Evolutionary conservation across 805 yeast species (phyloP).

Genomic region (Yamadazyma kitorensis): DNA sequence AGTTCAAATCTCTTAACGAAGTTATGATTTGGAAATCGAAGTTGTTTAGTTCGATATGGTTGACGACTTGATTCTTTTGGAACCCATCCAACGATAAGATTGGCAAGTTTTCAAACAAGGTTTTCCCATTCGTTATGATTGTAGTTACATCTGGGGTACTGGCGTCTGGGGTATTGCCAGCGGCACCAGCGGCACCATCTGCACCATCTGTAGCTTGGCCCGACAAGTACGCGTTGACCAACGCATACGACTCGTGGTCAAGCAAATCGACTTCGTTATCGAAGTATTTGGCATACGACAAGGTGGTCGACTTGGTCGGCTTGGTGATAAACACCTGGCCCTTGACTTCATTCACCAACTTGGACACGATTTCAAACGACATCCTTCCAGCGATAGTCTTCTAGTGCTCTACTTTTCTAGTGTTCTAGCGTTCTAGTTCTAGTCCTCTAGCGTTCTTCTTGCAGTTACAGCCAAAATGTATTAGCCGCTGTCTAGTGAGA

Average conservation of each 20-base stretch:
- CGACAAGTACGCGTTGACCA: slow-evolving; percentile 34
- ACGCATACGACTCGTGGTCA: slow-evolving; percentile 53
- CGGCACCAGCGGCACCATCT: slow-evolving; percentile 4
- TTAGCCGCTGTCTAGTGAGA: neutral
- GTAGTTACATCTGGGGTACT: slow-evolving; percentile 35
- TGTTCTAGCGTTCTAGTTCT: too few relatives aligned
- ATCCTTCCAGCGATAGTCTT: neutral
- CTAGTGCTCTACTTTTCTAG: neutral
- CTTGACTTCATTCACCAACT: slow-evolving; percentile 22
- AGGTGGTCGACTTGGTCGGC: slow-evolving; percentile 42
- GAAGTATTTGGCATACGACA: slow-evolving; percentile 26
- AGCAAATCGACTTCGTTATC: slow-evolving; percentile 23
- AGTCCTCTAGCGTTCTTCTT: neutral
- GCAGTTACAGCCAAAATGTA: neutral
- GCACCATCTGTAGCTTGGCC: slow-evolving; percentile 1
- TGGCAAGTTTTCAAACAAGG: slow-evolving; percentile 61
- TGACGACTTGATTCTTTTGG: slow-evolving; percentile 44
- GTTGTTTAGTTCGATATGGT: slow-evolving; percentile 56
- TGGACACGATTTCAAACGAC: slow-evolving; percentile 22
- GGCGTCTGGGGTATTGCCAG: too few relatives aligned
- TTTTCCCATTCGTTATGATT: slow-evolving; percentile 50
- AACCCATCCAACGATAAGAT: slow-evolving; percentile 43
- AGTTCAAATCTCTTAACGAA: slow-evolving; percentile 69
- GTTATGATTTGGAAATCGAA: slow-evolving; percentile 69
- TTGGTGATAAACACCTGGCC: slow-evolving; percentile 44